Evolutionary conservation across 1,284 basidiomycete species (phyloP).

Genomic region (Jaminaea rosea): DNA sequence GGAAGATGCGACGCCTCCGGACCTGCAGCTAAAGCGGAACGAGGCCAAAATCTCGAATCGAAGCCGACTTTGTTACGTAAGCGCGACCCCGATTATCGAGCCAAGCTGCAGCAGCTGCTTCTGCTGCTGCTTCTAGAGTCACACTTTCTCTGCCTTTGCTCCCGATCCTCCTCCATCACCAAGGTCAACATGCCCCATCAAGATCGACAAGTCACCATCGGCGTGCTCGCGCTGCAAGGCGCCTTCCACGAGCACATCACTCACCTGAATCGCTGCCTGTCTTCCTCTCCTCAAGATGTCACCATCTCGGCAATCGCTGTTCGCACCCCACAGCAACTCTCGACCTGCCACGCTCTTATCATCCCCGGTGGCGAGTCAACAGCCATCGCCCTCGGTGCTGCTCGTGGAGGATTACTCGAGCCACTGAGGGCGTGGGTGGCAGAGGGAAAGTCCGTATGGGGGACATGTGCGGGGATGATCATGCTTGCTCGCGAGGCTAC

Average conservation of each 20-base stretch:
- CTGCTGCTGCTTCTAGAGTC: too few relatives aligned
- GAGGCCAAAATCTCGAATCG: too few relatives aligned
- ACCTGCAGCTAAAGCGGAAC: too few relatives aligned
- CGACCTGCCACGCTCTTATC: constrained; percentile 70
- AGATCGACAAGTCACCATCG: constrained; percentile 41
- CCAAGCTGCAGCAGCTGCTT: too few relatives aligned
- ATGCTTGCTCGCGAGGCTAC: constrained; percentile 56
- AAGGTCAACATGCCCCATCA: too few relatives aligned
- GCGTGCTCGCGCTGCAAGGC: constrained; percentile 70
- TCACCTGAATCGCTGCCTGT: constrained; percentile 54
- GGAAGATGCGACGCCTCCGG: too few relatives aligned
- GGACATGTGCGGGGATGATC: constrained; percentile 94
- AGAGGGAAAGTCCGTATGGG: constrained; percentile 68
- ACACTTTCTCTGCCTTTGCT: too few relatives aligned
- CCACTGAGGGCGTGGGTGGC: constrained; percentile 64
- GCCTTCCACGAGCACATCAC: constrained; percentile 81
- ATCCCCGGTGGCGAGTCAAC: constrained; percentile 89
- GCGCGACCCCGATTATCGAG: too few relatives aligned
- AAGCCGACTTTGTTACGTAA: too few relatives aligned
- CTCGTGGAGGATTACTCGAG: constrained; percentile 67
- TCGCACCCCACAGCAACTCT: constrained; percentile 66
- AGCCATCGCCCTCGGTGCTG: constrained; percentile 77
- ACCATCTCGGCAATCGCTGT: constrained; percentile 54
- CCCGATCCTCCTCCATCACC: too few relatives aligned
- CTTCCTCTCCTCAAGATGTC: constrained; percentile 3